Evolutionary conservation across 1,139 yeast genomes (phyloP).

Genomic region (Hyphopichia buzzinii): DNA sequence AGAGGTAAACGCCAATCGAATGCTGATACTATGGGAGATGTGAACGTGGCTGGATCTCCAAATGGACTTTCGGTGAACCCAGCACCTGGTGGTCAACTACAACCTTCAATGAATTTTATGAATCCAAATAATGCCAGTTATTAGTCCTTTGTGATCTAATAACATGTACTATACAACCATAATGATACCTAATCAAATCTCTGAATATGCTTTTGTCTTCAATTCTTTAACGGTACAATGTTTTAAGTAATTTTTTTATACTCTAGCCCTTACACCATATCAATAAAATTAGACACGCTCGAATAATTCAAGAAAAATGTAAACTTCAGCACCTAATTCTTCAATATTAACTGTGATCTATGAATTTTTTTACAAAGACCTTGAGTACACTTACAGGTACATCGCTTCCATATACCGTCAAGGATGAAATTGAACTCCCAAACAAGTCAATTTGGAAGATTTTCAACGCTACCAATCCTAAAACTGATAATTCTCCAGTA

Average conservation of each 20-base stretch:
- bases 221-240: background rate
- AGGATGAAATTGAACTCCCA: slow-evolving; percentile 36
- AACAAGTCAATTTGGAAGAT: slow-evolving; percentile 47
- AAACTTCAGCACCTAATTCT: too few relatives aligned
- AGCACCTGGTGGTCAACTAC: slow-evolving; percentile 1
- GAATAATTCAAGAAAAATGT: too few relatives aligned
- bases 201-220: background rate
- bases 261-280: too few relatives aligned
- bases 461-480: slow-evolving; percentile 47
- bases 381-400: slow-evolving; percentile 52
- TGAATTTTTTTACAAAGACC: slow-evolving; percentile 63
- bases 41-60: background rate
- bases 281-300: too few relatives aligned
- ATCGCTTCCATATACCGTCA: slow-evolving; percentile 57
- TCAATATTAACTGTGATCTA: slow-evolving; percentile 19
- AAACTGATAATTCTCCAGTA: slow-evolving; percentile 34
- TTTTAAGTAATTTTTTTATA: background rate
- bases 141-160: background rate
- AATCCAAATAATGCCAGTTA: slow-evolving; percentile 3
- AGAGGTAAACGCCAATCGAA: slow-evolving; percentile 53
- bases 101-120: slow-evolving; percentile 4
- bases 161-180: slow-evolving; percentile 1
- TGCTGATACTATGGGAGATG: background rate
- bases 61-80: slow-evolving; percentile 1
- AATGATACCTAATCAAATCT: background rate